These are phyloP conservation scores for Glutinoglossum americanum DNA, from an alignment of 495 filamentous ascomycete genomes.

Conservation along the genomic window DNA sequence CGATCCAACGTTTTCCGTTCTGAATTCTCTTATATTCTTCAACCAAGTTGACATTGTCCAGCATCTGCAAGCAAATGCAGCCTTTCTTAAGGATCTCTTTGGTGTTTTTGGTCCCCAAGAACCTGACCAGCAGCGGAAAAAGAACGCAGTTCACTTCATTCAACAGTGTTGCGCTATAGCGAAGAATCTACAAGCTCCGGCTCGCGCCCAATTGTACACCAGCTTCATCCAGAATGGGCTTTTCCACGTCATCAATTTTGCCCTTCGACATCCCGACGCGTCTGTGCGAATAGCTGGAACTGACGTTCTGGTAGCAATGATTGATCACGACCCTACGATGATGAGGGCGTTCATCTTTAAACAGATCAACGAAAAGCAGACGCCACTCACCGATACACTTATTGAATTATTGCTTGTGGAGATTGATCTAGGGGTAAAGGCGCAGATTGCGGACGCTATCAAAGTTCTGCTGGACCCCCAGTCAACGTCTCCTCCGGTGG, in stretches of 20 bases:
- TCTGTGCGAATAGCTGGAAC: slow-evolving; percentile 79
- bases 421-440: slow-evolving; percentile 82
- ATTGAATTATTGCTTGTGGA: slow-evolving; percentile 86
- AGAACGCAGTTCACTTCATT: slow-evolving; percentile 87
- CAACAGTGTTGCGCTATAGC: slow-evolving; percentile 90
- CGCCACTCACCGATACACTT: slow-evolving; percentile 76
- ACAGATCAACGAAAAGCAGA: slow-evolving; percentile 66
- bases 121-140: slow-evolving; percentile 49
- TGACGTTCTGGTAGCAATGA: slow-evolving; percentile 79
- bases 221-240: slow-evolving; percentile 80
- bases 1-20: slow-evolving; percentile 90
- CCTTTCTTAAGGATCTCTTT: slow-evolving; percentile 77
- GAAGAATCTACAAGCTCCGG: slow-evolving; percentile 74
- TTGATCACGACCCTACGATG: slow-evolving; percentile 89
- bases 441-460: slow-evolving; percentile 86
- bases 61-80: slow-evolving; percentile 59
- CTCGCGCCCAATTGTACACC: slow-evolving; percentile 57
- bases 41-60: slow-evolving; percentile 96
- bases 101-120: slow-evolving; percentile 52
- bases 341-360: slow-evolving; percentile 84
- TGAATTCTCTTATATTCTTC: slow-evolving; percentile 97
- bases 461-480: slow-evolving; percentile 85
- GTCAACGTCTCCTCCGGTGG: slow-evolving; percentile 25
- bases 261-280: slow-evolving; percentile 64
- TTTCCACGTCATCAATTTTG: slow-evolving; percentile 77